Base-by-base conservation (phyloP, 2,329 filamentous ascomycete genomes). In the Dryadomyces quercivorus region DNA sequence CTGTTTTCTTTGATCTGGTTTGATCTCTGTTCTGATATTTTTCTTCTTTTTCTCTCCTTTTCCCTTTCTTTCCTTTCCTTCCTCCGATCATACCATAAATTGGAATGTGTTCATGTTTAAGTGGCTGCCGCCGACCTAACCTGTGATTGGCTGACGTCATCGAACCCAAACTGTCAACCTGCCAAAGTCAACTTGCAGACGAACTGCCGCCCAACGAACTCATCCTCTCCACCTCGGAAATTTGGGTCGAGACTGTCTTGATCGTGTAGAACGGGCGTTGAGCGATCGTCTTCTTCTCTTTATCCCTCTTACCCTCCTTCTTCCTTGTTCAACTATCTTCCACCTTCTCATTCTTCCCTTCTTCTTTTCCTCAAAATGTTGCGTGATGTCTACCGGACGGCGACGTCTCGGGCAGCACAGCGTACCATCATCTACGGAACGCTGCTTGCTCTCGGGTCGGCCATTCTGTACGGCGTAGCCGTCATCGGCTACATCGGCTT, bases 331-430 rank as follows among this genome's bases (percentile, higher is more conserved):
- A n/a, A 21, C 13, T 7, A 7, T 26, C n/a, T 12, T 26, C n/a
- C 16, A 12, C 22, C 16, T 47, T 26, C 13, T 9, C 22, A 16
- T 26, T 26, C 13, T 16, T 47, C 21, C 21, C 10, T 50, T 40
- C n/a, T 2, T 21, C 22, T 18, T 12, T 31, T 1, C 9, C 20
- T 15, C 44, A 15, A 18, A 8, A 51, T 51, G 50, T 21, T 51
- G 2, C 38, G 40, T 2, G 54, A 55, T 12, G 61, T 65, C 8
- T 69, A 68, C 58, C 64, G 59, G 56, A 66, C 67, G 31, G 67
- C 70, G 18, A 78, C 76, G 43, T 80, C 78, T 55, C 73, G 74
- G 59, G 67, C 71, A 9, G 72, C 75, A n/a, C 74, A 75, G 61
- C 70, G 75, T 57, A 70, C 70, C 1, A 68, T 76, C 55, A 64